Evolutionary conservation across 306 rosid genomes (phyloP), one percentile per base, ranked within the genome.

Genomic region (Prunus padus): DNA sequence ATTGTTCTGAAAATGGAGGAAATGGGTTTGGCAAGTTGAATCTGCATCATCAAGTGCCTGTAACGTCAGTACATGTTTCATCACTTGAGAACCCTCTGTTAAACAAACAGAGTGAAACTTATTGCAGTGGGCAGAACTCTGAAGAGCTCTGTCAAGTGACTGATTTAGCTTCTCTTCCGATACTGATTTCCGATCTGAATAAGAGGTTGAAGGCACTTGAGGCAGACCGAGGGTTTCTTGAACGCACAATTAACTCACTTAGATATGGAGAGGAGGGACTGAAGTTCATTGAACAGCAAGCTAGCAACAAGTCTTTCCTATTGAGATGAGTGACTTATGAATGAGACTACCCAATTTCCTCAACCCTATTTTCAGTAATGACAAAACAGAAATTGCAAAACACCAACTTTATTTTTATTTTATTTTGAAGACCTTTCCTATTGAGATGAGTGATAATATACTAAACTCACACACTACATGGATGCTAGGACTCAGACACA

Each of bases 171-270:
- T 82, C 87, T 56, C 66, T 89, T 54, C 73, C 64, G 73, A 73
- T 65, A 23, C 71, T 75, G 80, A 59, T 82, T 74, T 82, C 80
- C 5, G 77, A 84, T 57, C 72, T 92, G 73, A 67, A 85, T 49
- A 80, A 78, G 76, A 90, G 97, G 82, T 72, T 90, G 82, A 89
- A 79, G 77, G 88, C 81, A 55, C 92, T 95, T 15, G 96, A 92
- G 79, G 83, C 82, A 11, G 92, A 92, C 77, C 77, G 49, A 76
- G 82, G 74, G 76, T 83, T 95, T 77, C 93, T 95, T 69, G 89
- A 85, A 82, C 92, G 85, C 54, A 51, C 84, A 19, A 25, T 90
- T 68, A 89, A 82, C 71, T 75, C 88, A 45, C 86, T 88, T 33
- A 82, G 81, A 51, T 78, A 79, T 8, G 93, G 93, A 64, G 90